A percentile compares a stretch with the other conserved stretches of the same genome.
Evolutionary conservation across 495 filamentous ascomycete species (phyloP).

Genomic region (Gamarada debralockiae): DNA sequence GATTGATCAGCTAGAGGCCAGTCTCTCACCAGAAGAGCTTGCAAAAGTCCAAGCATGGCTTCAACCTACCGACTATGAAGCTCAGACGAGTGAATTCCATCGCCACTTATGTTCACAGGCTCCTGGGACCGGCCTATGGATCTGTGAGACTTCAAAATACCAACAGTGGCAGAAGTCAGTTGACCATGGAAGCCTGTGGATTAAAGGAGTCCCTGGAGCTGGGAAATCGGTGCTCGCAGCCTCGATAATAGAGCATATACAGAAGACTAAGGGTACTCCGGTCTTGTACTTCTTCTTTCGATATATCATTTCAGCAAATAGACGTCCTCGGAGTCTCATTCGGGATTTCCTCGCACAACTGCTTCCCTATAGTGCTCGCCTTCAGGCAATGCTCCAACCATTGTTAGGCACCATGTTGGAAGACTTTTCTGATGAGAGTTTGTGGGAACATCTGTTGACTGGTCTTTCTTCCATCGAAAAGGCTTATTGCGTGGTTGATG

Average conservation of each 20-base stretch:
- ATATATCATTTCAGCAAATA: slow-evolving; percentile 46
- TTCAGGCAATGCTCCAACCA: slow-evolving; percentile 34
- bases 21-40: slow-evolving; percentile 17
- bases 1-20: slow-evolving; percentile 13
- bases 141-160: slow-evolving; percentile 31
- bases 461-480: slow-evolving; percentile 30
- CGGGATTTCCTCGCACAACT: slow-evolving; percentile 44
- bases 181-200: slow-evolving; percentile 41
- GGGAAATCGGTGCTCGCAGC: slow-evolving; percentile 51
- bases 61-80: slow-evolving; percentile 31
- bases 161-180: slow-evolving; percentile 35
- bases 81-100: slow-evolving; percentile 26
- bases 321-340: slow-evolving; percentile 32
- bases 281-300: slow-evolving; percentile 54
- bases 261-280: slow-evolving; percentile 29
- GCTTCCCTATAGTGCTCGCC: slow-evolving; percentile 31
- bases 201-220: slow-evolving; percentile 45
- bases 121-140: slow-evolving; percentile 42
- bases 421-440: slow-evolving; percentile 5
- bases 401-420: slow-evolving; percentile 11
- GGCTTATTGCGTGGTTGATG: slow-evolving; percentile 44
- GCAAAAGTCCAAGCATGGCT: slow-evolving; percentile 33
- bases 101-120: slow-evolving; percentile 37
- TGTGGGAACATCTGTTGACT: slow-evolving; percentile 24
- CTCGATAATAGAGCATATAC: slow-evolving; percentile 28